These are phyloP conservation scores for Haberlea rhodopensis DNA, from an alignment of 257 asterid species.

Conservation along the genomic window DNA sequence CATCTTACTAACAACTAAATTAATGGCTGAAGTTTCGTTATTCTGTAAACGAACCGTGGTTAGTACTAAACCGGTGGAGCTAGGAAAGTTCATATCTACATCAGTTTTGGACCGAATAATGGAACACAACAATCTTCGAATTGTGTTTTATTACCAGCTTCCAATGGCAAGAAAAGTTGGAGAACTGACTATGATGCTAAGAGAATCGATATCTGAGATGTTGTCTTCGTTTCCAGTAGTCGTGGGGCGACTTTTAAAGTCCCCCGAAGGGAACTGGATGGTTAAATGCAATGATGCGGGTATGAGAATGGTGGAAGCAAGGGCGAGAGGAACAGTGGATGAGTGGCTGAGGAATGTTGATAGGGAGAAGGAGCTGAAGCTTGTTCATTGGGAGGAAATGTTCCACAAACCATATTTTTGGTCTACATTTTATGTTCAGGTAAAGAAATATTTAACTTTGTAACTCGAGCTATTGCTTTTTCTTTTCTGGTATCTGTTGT, in stretches of 20 bases:
- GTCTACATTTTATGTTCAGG: conserved; percentile 68
- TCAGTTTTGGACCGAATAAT: conserved; percentile 54
- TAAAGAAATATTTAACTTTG: conserved; percentile 2
- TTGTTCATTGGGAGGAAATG: conserved; percentile 65
- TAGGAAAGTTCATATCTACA: conserved; percentile 36
- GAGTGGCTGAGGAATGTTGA: conserved; percentile 55
- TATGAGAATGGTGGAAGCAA: conserved; percentile 51
- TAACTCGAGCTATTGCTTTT: too few species aligned
- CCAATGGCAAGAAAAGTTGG: conserved; percentile 30
- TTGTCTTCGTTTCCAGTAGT: conserved; percentile 40
- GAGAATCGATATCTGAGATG: conserved; percentile 39
- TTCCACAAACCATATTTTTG: conserved; percentile 48
- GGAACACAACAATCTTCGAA: conserved; percentile 41
- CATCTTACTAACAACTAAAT: neutral
- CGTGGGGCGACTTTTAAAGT: conserved; percentile 43
- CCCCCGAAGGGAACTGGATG: conserved; percentile 45
- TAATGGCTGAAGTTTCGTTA: conserved; percentile 46
- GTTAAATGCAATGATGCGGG: conserved; percentile 68
- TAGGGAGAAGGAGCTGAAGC: conserved; percentile 57
- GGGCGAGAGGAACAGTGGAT: conserved; percentile 38
- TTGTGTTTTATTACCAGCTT: conserved; percentile 44
- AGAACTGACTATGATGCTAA: conserved; percentile 35
- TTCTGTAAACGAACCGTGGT: conserved; percentile 51
- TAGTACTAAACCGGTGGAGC: conserved; percentile 49
- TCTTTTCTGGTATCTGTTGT: too few species aligned